phyloP scores from a whole-genome alignment of 805 yeast species.

The Yarrowia sp. region DNA sequence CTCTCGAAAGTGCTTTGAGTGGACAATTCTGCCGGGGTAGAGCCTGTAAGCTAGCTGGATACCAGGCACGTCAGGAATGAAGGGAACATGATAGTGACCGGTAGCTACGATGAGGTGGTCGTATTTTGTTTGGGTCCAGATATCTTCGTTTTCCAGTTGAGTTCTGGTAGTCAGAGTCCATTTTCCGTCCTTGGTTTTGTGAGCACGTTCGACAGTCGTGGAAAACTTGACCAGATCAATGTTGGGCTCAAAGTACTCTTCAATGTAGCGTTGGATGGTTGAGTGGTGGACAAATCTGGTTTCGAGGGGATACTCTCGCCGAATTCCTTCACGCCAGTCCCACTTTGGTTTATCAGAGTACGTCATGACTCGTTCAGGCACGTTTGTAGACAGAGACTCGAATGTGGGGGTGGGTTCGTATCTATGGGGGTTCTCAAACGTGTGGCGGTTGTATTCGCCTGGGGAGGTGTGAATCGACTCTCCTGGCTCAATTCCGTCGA shows the following conservation, averaged over 20 bases:
- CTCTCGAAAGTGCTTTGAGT: constrained; percentile 59
- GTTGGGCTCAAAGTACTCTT: constrained; percentile 23
- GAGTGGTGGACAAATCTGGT: constrained; percentile 8
- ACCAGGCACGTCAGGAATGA: constrained; percentile 63
- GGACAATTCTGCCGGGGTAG: constrained; percentile 52
- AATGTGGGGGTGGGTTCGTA: constrained; percentile 25
- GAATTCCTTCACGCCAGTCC: not conserved
- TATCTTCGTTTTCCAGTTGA: not conserved
- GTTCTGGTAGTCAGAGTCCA: constrained; percentile 15
- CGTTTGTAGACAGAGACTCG: constrained; percentile 8
- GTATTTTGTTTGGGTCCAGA: constrained; percentile 46
- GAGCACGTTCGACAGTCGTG: not conserved
- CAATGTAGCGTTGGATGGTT: constrained; percentile 20
- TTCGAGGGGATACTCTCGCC: not conserved
- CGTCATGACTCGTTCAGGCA: constrained; percentile 29
- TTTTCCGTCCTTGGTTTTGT: not conserved
- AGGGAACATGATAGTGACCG: constrained; percentile 71
- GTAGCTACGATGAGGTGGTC: constrained; percentile 71
- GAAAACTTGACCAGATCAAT: constrained; percentile 10
- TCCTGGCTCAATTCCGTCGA: constrained; percentile 18
- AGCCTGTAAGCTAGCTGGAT: constrained; percentile 45
- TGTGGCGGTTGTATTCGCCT: constrained; percentile 6
- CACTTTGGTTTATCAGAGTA: constrained; percentile 29
- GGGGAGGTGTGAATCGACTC: not conserved
- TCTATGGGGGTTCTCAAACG: constrained; percentile 16